These are phyloP conservation scores for Ustilago crameri DNA, from an alignment of 1,284 basidiomycete species.

Conservation along the genomic window DNA sequence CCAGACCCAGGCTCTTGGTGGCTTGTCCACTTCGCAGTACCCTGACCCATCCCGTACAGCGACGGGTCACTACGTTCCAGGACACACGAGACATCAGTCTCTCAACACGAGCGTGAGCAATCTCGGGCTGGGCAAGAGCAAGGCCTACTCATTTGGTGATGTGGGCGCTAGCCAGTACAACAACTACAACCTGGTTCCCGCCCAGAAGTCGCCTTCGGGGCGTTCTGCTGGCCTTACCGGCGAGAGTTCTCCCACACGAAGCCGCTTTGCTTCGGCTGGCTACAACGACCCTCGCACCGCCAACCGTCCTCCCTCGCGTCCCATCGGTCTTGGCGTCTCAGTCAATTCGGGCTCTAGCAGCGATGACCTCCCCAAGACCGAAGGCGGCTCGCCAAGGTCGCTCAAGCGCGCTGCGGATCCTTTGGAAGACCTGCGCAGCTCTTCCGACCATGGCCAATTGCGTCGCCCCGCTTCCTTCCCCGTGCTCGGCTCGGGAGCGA, in stretches of 20 bases:
- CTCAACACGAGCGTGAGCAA: conserved; percentile 41
- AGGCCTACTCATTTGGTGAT: conserved; percentile 34
- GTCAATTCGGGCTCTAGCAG: conserved; percentile 25
- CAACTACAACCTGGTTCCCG: conserved; percentile 45
- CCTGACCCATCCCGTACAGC: conserved; percentile 20
- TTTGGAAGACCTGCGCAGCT: conserved; percentile 33
- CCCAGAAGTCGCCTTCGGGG: conserved; percentile 32
- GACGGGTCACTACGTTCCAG: conserved; percentile 13
- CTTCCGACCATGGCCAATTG: conserved; percentile 35
- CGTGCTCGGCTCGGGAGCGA: conserved; percentile 29
- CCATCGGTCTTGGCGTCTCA: conserved; percentile 39
- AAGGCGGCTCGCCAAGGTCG: conserved; percentile 39
- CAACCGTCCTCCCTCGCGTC: conserved; percentile 29
- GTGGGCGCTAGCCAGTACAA: conserved; percentile 35
- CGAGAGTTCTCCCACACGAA: conserved; percentile 40
- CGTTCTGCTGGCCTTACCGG: conserved; percentile 21
- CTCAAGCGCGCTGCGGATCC: conserved; percentile 49
- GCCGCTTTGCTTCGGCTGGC: conserved; percentile 39
- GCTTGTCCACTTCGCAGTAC: conserved; percentile 32
- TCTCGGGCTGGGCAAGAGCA: conserved; percentile 28
- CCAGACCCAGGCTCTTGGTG: conserved; percentile 41
- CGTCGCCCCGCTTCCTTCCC: conserved; percentile 48
- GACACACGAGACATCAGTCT: conserved; percentile 40
- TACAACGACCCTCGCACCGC: conserved; percentile 34
- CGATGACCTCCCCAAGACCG: conserved; percentile 27